Evolutionary conservation across 352 stramenopile species (phyloP), one percentile per base, ranked within the genome.

Genomic region (Phytopythium helicoides): DNA sequence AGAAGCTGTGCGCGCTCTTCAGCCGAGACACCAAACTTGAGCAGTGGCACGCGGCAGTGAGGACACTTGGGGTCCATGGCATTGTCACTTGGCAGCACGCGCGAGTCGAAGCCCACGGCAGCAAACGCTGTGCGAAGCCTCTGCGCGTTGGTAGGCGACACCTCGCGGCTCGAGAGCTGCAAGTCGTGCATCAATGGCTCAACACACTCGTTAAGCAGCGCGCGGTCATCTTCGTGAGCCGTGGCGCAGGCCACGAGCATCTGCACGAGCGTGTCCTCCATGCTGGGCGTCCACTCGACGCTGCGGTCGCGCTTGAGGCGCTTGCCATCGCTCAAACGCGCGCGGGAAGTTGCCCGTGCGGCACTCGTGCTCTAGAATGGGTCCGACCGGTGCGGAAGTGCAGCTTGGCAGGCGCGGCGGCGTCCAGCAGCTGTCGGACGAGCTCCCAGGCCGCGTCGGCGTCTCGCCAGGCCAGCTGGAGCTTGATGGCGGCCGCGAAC

Each of bases 261-360:
- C 47, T 87, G 71, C 35, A 88, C 64, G 26, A 92, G 63, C 47
- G 69, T 66, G 52, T 88, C 76, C 44, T 92, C 78, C 81, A 92
- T 92, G 15, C 69, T 73, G 47, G 47, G 66, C 19, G 76, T 92
- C 81, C 81, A 92, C 62, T 87, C 72, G 15, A 92, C 78, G 38
- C 76, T 60, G 22, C 63, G 54, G 19, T 18, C 48, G 25, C 57
- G 23, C 49, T 87, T 88, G 23, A 92, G 54, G 52, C 72, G 42
- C 47, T n/a, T 83, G 73, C 81, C 81, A 92, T 16, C 55, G 68
- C 22, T 44, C 55, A 44, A 78, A 73, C 46, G 76, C 81, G 14
- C 52, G 51, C 23, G 51, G 16, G 37, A 88, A 89, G 16, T 73
- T 46, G 16, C 48, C 70, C 12, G 66, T 41, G 42, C 46, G 62